Evolutionary conservation across 208 protist genomes (phyloP), one percentile per base, ranked within the genome.

Genomic region (Crithidia fasciculata): DNA sequence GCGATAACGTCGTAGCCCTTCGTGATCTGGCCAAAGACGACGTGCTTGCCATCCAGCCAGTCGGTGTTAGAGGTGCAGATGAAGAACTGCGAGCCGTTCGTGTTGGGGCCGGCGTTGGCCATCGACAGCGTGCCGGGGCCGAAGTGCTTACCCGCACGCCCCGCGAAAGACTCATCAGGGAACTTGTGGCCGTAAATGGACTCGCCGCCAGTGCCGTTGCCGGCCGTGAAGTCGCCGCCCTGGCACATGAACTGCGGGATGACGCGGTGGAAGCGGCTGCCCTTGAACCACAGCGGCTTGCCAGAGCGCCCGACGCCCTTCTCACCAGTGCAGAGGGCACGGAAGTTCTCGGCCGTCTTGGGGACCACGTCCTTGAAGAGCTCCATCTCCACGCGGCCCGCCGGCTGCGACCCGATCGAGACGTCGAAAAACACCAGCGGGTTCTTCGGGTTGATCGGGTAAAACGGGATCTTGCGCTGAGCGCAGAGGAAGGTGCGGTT

Each of bases 281-380:
- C 97, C 82, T 99, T 99, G 90, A 90, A 99, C 74, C 97, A 94
- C 10, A 99, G 87, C 19, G 87, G 86, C 62, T 98, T 98, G 40
- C 96, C 95, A 16, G 75, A 90, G 28, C 83, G 88, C 16, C 93
- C 88, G 43, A 90, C 73, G 43, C 93, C 89, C 79, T 97, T 91
- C 75, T 98, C 95, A 57, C 96, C 95, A 2, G 94, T 98, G 84
- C 89, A 96, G 3, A 99, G 80, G 4, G 89, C 90, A 66, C 93
- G 84, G 69, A 99, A 98, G 84, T 99, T 99, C 66, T 98, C 93
- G 12, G 92, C 95, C 8, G 97, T 98, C 72, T 98, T 97, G 47
- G 97, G 96, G n/a, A 97, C 93, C 15, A 82, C 75, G 64, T 91
- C 85, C 73, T 88, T 87, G 74, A 95, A 98, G 10, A 98, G 83